Base-by-base conservation (phyloP, 805 yeast genomes). In the Grigorovia jiainica region DNA sequence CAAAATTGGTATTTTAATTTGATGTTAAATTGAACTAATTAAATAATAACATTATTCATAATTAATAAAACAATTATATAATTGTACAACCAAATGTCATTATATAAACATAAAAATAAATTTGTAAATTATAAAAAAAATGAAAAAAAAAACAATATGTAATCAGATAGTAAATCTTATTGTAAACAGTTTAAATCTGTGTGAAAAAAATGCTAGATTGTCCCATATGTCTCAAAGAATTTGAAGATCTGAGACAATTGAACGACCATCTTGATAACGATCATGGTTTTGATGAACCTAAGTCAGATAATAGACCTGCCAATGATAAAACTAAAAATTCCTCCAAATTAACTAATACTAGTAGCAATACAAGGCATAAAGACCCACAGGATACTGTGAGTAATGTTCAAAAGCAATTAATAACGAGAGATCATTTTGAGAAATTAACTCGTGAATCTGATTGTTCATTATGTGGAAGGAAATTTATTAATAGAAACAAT, bases 251-350 rank as follows among this genome's bases (percentile, higher is more conserved):
- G 32, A 39, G 49, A 13, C 80, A 75, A 46, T 64, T 85, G 43
- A 83, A 83, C 56, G 66, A 68, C 35, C 95, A 86, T 58, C 60
- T 86, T 21, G 95, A 87, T 55, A 81, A 73, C 43, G 73, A 61
- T 7, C 95, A 86, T 55, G 62, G 66, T 1, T 61, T 63, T 31
- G 62, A 47, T 29, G 60, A 53, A 33, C 40, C 13, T 39, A 10
- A 7, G 27, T 7, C 25, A 4, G 10, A 34, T 7, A 27, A 13
- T 13, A 7, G 31, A 13, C 7, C 5, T 7, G 13, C 10, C 11
- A 25, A 11, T 25, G 13, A 11, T 4, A 25, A 25, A 25, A 25
- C 7, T 25, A n/a, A n/a, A 5, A 25, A 25, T 25, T 4, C 24
- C 6, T 21, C 8, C 6, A 21, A 21, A 21, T 8, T 7, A 27